Evolutionary conservation across 208 protist genomes (phyloP), one percentile per base, ranked within the genome.

Genomic region (Endotrypanum monterogeii): DNA sequence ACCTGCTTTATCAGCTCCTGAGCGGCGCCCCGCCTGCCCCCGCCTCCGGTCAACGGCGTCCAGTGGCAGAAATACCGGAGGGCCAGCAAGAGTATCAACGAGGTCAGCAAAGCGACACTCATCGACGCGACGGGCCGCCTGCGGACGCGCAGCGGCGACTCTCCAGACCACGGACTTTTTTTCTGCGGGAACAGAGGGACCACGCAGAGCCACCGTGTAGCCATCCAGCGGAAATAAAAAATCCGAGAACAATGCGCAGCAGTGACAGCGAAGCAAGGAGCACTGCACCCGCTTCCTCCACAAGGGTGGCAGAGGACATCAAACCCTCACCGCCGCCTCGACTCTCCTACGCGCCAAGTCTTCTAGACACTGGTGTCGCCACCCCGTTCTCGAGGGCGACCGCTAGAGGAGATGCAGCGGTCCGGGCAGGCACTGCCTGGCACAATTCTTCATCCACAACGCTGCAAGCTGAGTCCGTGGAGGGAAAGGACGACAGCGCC

Each of bases 1-100:
- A 73, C 23, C 25, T 2, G 4, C 68, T 73, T 16, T 73, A 54
- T 20, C 37, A 61, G 41, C n/a, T 73, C 14, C 54, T 73, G 20
- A 60, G 50, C 52, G 23, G 16, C 30, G 52, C 16, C 25, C 37
- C 63, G 11, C 35, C 28, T 44, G 14, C 8, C n/a, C 14, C 28
- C 18, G 11, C 58, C 37, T 46, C 37, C 20, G 37, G 7, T 9
- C 37, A 30, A 8, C 20, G 25, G 23, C 12, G 35, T 16, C 2
- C 37, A 20, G 60, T 7, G 32, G 28, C 30, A 1, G 32, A 14
- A 62, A 32, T 32, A 37, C 18, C 60, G 23, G 20, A 5, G 3
- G 11, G 23, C 32, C 4, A 20, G 60, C 60, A 65, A 44, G 60
- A 30, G 60, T 30, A 44, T 30, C 60, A 44, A 39, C 32, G 18